Evolutionary conservation across 805 yeast genomes (phyloP), one percentile per base, ranked within the genome.

Genomic region (Wickerhamomyces chambardii): DNA sequence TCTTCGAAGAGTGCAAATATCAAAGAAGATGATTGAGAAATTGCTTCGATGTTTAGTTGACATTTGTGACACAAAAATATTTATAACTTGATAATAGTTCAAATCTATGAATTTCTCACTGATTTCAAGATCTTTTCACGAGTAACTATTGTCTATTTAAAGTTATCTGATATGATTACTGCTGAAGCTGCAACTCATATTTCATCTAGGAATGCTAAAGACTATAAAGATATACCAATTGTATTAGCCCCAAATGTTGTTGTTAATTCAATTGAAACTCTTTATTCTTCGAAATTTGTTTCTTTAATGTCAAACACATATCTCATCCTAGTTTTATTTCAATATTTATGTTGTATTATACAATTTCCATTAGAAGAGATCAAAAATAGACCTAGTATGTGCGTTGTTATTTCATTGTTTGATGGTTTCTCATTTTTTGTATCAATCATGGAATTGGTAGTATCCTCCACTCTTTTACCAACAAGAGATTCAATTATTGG

Each of bases 381-480:
- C 18, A n/a, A n/a, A 4, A 42, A 45, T 31, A 38, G 49, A 17
- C 51, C 52, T 8, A 34, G 35, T 1, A 24, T 46, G 7, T 41
- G 45, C 21, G 12, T 41, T 15, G 17, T 44, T 12, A 22, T 36
- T 4, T 36, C 29, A 16, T 28, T 41, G 29, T 19, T 19, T 45
- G 15, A 15, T 46, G 9, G 28, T 32, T 17, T 29, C 38, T 29
- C 37, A 1, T 17, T 42, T 11, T 19, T 40, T 28, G 17, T 39
- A 15, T 28, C 29, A 15, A 17, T 15, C 3, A 15, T 15, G 7
- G 6, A 9, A 14, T 19, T 40, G 15, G 44, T 42, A 2, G 3
- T 44, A 3, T 32, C 34, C 3, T 28, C 31, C 8, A 25, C 43
- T 2, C 21, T 29, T 2, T 30, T 39, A 12, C 45, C 47, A 17